Evolutionary conservation across 345 rosid species (phyloP).

Genomic region (Alliaria petiolata): DNA sequence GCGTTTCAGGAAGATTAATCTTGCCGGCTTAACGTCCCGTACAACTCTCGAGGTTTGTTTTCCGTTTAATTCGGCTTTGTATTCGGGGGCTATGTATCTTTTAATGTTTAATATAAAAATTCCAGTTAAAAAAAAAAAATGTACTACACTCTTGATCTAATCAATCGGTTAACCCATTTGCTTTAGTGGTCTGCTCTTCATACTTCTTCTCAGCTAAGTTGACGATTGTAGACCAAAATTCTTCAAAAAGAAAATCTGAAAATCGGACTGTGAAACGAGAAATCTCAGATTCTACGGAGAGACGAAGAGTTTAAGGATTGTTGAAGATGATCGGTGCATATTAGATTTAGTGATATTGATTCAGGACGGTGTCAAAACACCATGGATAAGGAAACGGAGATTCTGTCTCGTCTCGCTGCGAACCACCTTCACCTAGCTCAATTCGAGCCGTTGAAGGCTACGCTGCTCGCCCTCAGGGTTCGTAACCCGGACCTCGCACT

Average conservation of each 20-base stretch:
- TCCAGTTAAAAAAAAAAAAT: too few relatives aligned
- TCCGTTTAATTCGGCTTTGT: too few relatives aligned
- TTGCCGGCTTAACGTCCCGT: too few relatives aligned
- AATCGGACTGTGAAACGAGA: not conserved
- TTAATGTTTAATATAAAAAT: too few relatives aligned
- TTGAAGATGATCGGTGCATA: not conserved
- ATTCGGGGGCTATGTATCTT: too few relatives aligned
- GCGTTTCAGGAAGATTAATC: too few relatives aligned
- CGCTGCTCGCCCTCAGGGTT: constrained; percentile 64
- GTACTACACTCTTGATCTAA: too few relatives aligned
- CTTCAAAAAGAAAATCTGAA: not conserved
- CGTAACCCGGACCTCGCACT: constrained; percentile 66
- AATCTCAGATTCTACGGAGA: not conserved
- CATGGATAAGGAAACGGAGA: constrained; percentile 80
- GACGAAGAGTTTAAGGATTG: not conserved
- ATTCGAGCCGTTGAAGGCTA: constrained; percentile 88
- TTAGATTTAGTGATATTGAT: constrained; percentile 5
- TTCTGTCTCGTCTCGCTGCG: constrained; percentile 79
- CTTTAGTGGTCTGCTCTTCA: too few relatives aligned
- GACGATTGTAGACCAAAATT: constrained; percentile 14
- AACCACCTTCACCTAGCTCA: constrained; percentile 89
- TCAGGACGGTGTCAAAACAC: not conserved
- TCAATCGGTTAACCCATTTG: too few relatives aligned
- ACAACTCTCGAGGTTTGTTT: too few relatives aligned
- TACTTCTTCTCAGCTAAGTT: too few relatives aligned